Conservation (phyloP, 805 yeast species). For the Torulaspora quercuum region DNA sequence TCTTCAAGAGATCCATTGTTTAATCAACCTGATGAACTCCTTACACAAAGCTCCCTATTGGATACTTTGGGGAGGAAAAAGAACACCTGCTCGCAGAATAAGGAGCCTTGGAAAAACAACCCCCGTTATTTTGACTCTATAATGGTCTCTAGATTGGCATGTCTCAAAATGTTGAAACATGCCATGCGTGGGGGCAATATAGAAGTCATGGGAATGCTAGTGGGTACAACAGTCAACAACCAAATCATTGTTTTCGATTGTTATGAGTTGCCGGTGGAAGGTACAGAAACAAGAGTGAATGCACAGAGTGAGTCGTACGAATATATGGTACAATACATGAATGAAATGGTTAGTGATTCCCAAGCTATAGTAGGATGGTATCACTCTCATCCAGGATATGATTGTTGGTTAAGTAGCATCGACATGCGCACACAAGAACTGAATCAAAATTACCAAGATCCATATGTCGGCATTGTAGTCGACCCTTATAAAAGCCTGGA, state of each 20-base stretch:
- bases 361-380: conserved; percentile 90
- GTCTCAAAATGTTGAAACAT: conserved; percentile 72
- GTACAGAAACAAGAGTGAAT: conserved; percentile 93
- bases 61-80: not conserved
- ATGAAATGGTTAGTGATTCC: conserved; percentile 48
- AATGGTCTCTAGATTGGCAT: conserved; percentile 61
- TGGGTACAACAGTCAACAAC: conserved; percentile 62
- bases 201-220: conserved; percentile 93
- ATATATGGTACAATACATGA: conserved; percentile 83
- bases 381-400: conserved; percentile 98
- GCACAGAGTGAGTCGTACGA: conserved; percentile 94
- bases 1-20: conserved; percentile 4
- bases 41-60: conserved; percentile 6
- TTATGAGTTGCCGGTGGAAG: conserved; percentile 87
- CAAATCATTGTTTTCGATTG: conserved; percentile 72
- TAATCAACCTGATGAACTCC: conserved; percentile 6
- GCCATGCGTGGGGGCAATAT: conserved; percentile 80
- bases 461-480: conserved; percentile 81
- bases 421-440: conserved; percentile 86
- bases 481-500: conserved; percentile 71
- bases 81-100: not conserved
- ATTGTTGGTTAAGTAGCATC: conserved; percentile 92
- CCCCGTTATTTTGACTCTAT: conserved; percentile 23
- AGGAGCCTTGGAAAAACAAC: conserved; percentile 12
- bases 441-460: conserved; percentile 87